Evolutionary conservation across 108 stramenopile species (phyloP).

Genomic region (Nitzschia sp.): DNA sequence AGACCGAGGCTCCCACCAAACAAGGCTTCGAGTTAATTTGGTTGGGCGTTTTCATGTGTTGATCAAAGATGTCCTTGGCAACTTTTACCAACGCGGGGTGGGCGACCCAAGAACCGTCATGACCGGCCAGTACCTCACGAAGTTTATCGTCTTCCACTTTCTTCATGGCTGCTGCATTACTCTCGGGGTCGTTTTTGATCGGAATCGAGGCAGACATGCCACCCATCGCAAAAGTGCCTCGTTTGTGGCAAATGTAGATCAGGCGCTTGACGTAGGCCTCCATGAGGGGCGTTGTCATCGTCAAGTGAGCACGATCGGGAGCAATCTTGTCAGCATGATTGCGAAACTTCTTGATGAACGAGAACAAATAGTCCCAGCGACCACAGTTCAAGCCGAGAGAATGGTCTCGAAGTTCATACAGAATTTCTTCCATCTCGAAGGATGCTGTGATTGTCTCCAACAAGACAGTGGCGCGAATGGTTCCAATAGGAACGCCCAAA

Average conservation of each 20-base stretch:
- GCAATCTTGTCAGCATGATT: slow-evolving; percentile 73
- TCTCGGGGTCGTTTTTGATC: slow-evolving; percentile 79
- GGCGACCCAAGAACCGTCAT: slow-evolving; percentile 97
- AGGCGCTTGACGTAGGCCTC: slow-evolving; percentile 87
- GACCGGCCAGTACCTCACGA: slow-evolving; percentile 87
- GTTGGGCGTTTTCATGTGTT: slow-evolving; percentile 87
- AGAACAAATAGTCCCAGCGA: slow-evolving; percentile 95
- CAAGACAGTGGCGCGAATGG: slow-evolving; percentile 87
- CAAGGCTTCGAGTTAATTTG: slow-evolving; percentile 74
- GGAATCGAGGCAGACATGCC: slow-evolving; percentile 94
- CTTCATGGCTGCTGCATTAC: slow-evolving; percentile 79
- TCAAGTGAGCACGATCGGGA: slow-evolving; percentile 86
- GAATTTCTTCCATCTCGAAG: slow-evolving; percentile 95
- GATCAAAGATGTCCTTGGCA: slow-evolving; percentile 84
- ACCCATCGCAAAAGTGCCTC: slow-evolving; percentile 95
- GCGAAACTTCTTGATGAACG: slow-evolving; percentile 92
- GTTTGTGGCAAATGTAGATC: slow-evolving; percentile 92
- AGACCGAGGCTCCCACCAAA: slow-evolving; percentile 51
- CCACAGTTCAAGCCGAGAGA: slow-evolving; percentile 94
- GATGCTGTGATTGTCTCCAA: slow-evolving; percentile 95
- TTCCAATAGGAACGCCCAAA: slow-evolving; percentile 81
- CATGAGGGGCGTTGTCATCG: slow-evolving; percentile 91
- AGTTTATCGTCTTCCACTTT: slow-evolving; percentile 86
- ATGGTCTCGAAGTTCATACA: slow-evolving; percentile 92
- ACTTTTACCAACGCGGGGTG: slow-evolving; percentile 89